Conservation (phyloP, 176 grass and related monocot genomes). For the Aegilops speltoides region DNA sequence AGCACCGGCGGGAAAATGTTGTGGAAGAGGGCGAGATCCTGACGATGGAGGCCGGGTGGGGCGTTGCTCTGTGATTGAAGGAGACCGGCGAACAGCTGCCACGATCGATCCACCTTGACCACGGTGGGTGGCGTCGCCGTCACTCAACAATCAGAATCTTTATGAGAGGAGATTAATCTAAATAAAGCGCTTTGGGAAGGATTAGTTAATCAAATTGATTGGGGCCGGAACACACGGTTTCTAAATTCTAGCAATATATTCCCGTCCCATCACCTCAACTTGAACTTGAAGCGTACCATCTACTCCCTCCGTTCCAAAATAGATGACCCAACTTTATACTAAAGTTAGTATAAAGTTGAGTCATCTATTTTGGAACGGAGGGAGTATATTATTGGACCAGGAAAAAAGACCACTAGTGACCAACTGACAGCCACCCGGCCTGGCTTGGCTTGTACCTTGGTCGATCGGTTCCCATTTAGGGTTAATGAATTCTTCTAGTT, state of each 20-base stretch:
- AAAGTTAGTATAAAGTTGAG: no score
- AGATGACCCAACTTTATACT: no score
- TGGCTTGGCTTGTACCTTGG: no score
- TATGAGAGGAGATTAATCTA: background rate
- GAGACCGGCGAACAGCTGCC: background rate
- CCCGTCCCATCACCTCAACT: background rate
- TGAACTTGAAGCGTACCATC: background rate
- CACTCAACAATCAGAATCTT: background rate
- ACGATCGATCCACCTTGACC: background rate
- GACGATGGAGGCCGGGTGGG: background rate
- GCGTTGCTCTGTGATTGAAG: background rate
- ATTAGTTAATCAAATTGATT: background rate
- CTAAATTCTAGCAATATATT: background rate
- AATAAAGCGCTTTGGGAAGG: background rate
- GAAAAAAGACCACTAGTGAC: background rate
- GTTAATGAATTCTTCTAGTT: background rate
- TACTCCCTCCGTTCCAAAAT: no score
- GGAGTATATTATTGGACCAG: background rate
- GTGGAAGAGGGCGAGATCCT: background rate
- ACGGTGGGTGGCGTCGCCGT: background rate
- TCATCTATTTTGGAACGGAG: no score
- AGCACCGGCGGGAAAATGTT: background rate
- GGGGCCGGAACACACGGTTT: background rate
- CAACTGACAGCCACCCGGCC: background rate
- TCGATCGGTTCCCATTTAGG: background rate